Conservation (phyloP, 768 basidiomycete genomes). For the Filobasidium wieringae region DNA sequence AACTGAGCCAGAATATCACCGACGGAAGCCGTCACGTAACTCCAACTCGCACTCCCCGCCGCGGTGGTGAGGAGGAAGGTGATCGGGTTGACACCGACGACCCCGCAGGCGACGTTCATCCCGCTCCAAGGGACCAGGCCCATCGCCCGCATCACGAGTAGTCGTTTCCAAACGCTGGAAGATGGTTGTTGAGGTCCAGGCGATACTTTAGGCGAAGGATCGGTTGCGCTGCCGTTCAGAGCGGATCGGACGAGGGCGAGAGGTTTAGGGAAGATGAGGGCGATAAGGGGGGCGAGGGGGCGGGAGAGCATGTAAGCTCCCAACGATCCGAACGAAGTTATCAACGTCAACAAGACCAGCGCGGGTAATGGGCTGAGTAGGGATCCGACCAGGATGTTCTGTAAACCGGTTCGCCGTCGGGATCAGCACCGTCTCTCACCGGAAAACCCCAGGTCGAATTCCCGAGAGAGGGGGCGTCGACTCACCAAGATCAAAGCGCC, state of each 20-base stretch:
- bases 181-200: slow-evolving; percentile 11
- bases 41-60: slow-evolving; percentile 39
- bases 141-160: slow-evolving; percentile 75
- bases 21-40: slow-evolving; percentile 34
- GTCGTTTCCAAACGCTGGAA: slow-evolving; percentile 57
- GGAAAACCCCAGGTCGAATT: slow-evolving; percentile 19
- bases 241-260: slow-evolving; percentile 73
- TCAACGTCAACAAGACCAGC: slow-evolving; percentile 63
- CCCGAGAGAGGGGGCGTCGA: slow-evolving; percentile 30
- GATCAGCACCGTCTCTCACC: too few species aligned
- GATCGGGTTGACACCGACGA: slow-evolving; percentile 56
- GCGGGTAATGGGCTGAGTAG: slow-evolving; percentile 72
- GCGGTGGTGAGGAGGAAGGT: slow-evolving; percentile 38
- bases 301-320: slow-evolving; percentile 67
- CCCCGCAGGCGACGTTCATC: slow-evolving; percentile 91
- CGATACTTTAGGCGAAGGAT: slow-evolving; percentile 1
- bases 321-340: slow-evolving; percentile 77
- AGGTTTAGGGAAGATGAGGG: slow-evolving; percentile 68
- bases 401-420: slow-evolving; percentile 8
- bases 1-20: slow-evolving; percentile 21
- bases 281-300: slow-evolving; percentile 73
- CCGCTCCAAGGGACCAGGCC: slow-evolving; percentile 95
- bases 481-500: slow-evolving; percentile 68
- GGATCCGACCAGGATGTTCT: slow-evolving; percentile 85
- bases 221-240: slow-evolving; percentile 36